Conservation (phyloP, 2,329 filamentous ascomycete genomes). For the Xylariales sp. region DNA sequence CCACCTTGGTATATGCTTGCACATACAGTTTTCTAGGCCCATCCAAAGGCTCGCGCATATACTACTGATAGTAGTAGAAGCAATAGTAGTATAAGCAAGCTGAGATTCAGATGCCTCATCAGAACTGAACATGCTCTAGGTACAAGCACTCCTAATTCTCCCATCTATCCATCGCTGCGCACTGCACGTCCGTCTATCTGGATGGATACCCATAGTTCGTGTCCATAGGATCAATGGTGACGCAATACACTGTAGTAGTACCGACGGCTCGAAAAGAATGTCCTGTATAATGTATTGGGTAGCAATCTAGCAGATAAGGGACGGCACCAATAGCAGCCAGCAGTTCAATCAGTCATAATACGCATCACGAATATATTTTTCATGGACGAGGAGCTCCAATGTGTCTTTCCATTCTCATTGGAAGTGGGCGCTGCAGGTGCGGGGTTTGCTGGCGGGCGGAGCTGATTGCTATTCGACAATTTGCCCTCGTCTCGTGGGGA, state of each 20-base stretch:
- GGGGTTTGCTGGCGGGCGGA: slow-evolving; percentile 14
- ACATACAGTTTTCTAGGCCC: too few relatives aligned
- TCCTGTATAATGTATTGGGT: slow-evolving; percentile 19
- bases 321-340: slow-evolving; percentile 23
- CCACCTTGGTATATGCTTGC: too few relatives aligned
- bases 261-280: not conserved
- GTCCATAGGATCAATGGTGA: not conserved
- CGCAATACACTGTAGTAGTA: slow-evolving; percentile 7
- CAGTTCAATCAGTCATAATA: slow-evolving; percentile 6
- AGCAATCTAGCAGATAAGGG: slow-evolving; percentile 31
- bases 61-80: too few relatives aligned
- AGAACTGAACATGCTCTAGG: not conserved
- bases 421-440: slow-evolving; percentile 11
- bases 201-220: too few relatives aligned
- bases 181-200: not conserved
- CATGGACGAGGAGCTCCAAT: slow-evolving; percentile 6
- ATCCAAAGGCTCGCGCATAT: too few relatives aligned
- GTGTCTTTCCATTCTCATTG: slow-evolving; percentile 9
- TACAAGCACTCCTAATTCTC: not conserved
- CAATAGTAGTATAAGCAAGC: too few relatives aligned
- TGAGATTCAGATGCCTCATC: not conserved
- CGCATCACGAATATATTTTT: slow-evolving; percentile 26
- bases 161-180: slow-evolving; percentile 4
- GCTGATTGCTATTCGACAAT: slow-evolving; percentile 28
- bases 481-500: slow-evolving; percentile 6